Evolutionary conservation across 495 filamentous ascomycete genomes (phyloP), one percentile per base, ranked within the genome.

Genomic region (Aspergillus haitiensis): DNA sequence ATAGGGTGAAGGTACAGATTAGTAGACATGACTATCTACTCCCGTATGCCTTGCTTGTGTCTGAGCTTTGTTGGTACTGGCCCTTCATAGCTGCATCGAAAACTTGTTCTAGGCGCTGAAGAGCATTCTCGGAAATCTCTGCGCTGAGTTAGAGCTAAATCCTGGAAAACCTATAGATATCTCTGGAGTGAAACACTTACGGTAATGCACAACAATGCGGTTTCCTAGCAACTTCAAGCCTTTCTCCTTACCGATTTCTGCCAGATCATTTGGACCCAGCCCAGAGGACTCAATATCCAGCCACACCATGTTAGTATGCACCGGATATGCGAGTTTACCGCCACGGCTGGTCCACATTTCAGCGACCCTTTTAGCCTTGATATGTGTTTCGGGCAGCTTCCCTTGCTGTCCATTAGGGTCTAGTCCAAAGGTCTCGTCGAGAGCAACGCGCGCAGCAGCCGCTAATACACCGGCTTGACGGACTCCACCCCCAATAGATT

Each of bases 261-360:
- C 59, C 15, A 81, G 60, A 36, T 81, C 78, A 56, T 78, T 77
- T 13, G 70, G 67, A 7, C 74, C 76, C 34, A 79, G 54, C 6
- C 75, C 75, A 31, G 74, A 75, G 2, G 65, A 64, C 27, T 86
- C 84, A 33, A 96, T 72, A 72, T 96, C 89, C 57, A 96, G 63
- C 93, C 92, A 98, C 13, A 95, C 85, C 88, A 97, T 96, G 71
- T 98, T 97, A 42, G 93, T 97, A 64, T 97, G 88, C 4, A 77
- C 69, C 2, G 73, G 71, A 31, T 70, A 60, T 33, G 67, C 57
- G 44, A 83, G 56, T 62, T 76, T 78, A 33, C 81, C 81, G 7
- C 81, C 81, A 12, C 86, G 71, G 6, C 68, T 72, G 3, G 73
- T 81, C 90, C 90, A 92, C 58, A 83, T 72, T 31, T 77, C 71